These are phyloP conservation scores for Grigorovia transvaalensis DNA, from an alignment of 805 yeast species.

Conservation along the genomic window DNA sequence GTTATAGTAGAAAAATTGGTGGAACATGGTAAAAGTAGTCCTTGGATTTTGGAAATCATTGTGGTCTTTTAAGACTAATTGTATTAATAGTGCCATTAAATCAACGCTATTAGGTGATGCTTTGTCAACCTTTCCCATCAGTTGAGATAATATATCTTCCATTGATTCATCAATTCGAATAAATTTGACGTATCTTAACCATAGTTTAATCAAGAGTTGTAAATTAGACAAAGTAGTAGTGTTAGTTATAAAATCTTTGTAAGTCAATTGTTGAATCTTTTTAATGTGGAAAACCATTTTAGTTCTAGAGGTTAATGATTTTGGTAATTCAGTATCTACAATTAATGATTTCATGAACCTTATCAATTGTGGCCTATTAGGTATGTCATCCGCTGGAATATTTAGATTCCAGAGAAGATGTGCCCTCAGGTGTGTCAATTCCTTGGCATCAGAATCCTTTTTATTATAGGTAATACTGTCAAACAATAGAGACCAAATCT, in stretches of 20 bases:
- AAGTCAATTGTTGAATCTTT: constrained; percentile 9
- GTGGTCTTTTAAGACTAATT: not conserved
- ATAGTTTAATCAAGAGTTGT: constrained; percentile 7
- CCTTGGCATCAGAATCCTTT: too few species aligned
- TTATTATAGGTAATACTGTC: not conserved
- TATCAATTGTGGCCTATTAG: not conserved
- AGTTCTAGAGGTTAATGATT: not conserved
- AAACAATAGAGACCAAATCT: constrained; percentile 19
- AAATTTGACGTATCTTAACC: constrained; percentile 1
- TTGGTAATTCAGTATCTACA: constrained; percentile 2
- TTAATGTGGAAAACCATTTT: constrained; percentile 9
- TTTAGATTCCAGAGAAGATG: not conserved
- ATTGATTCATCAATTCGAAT: not conserved
- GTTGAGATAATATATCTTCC: not conserved
- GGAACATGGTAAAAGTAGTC: not conserved
- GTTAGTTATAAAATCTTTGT: constrained; percentile 12
- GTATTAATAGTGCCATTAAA: not conserved
- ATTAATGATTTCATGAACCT: not conserved
- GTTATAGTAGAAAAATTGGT: not conserved
- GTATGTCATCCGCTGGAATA: not conserved
- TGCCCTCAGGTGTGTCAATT: not conserved
- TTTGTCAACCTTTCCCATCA: not conserved
- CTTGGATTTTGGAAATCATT: not conserved
- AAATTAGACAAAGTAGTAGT: constrained; percentile 6
- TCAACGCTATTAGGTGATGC: not conserved